A percentile compares a stretch with the other conserved stretches of the same genome.
Evolutionary conservation across 805 yeast species (phyloP).

Genomic region (Kluyveromyces aestuarii): DNA sequence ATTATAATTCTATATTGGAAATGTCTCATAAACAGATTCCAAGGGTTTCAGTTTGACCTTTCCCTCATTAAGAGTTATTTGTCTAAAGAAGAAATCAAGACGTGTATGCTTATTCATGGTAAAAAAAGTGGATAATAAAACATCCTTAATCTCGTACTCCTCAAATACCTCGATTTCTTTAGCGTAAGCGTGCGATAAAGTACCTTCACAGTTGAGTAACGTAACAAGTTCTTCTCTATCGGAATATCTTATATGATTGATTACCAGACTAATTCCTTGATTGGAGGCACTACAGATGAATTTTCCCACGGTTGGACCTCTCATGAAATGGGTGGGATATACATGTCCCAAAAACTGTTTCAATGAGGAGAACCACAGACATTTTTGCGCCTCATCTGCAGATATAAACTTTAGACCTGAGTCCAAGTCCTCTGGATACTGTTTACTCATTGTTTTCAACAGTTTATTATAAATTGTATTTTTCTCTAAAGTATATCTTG

Average conservation of each 20-base stretch:
- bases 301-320: neutral
- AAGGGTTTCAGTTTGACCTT: neutral
- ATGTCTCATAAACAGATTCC: neutral
- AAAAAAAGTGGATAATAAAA: neutral
- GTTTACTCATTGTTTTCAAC: neutral
- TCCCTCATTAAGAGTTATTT: neutral
- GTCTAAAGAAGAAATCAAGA: neutral
- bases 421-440: neutral
- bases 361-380: neutral
- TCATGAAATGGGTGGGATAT: neutral
- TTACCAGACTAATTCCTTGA: neutral
- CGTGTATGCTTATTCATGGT: neutral
- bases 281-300: neutral
- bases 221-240: neutral
- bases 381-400: no score
- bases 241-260: neutral
- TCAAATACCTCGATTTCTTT: neutral
- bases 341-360: neutral
- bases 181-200: neutral
- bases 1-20: neutral
- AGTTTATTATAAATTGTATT: neutral
- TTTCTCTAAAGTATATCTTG: neutral
- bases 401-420: neutral
- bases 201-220: neutral
- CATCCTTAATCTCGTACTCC: neutral